These are phyloP conservation scores for Curvularia spicifera DNA, from an alignment of 2,329 filamentous ascomycete species.

Conservation along the genomic window DNA sequence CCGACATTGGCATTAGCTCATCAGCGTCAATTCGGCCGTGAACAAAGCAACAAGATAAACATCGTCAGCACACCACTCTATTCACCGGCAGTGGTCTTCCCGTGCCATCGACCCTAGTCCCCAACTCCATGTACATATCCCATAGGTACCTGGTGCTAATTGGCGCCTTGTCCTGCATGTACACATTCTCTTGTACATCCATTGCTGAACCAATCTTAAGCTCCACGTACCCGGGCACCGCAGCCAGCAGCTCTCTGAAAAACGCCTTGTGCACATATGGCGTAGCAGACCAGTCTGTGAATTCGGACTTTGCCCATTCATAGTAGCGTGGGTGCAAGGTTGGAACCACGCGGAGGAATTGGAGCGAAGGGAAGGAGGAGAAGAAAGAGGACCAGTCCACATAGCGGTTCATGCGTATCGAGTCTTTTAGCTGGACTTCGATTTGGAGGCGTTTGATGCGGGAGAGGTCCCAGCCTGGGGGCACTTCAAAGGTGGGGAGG, in stretches of 20 bases:
- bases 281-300: slow-evolving; percentile 28
- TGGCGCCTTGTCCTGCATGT: slow-evolving; percentile 21
- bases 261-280: slow-evolving; percentile 42
- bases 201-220: slow-evolving; percentile 28
- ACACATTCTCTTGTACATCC: slow-evolving; percentile 18
- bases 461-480: slow-evolving; percentile 34
- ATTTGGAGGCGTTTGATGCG: slow-evolving; percentile 35
- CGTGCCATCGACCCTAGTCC: not conserved
- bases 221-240: slow-evolving; percentile 27
- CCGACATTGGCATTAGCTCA: too few species aligned
- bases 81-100: slow-evolving; percentile 5
- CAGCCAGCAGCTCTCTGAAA: slow-evolving; percentile 34
- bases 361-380: slow-evolving; percentile 26
- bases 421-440: slow-evolving; percentile 41
- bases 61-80: not conserved
- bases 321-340: slow-evolving; percentile 38
- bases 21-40: not conserved
- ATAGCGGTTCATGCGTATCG: slow-evolving; percentile 41
- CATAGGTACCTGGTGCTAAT: slow-evolving; percentile 22
- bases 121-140: slow-evolving; percentile 35
- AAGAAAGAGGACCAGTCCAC: slow-evolving; percentile 41
- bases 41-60: not conserved
- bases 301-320: slow-evolving; percentile 38
- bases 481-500: slow-evolving; percentile 28
- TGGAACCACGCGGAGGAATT: slow-evolving; percentile 34